Evolutionary conservation across 2,329 filamentous ascomycete species (phyloP).

Genomic region (Fusarium torreyae): DNA sequence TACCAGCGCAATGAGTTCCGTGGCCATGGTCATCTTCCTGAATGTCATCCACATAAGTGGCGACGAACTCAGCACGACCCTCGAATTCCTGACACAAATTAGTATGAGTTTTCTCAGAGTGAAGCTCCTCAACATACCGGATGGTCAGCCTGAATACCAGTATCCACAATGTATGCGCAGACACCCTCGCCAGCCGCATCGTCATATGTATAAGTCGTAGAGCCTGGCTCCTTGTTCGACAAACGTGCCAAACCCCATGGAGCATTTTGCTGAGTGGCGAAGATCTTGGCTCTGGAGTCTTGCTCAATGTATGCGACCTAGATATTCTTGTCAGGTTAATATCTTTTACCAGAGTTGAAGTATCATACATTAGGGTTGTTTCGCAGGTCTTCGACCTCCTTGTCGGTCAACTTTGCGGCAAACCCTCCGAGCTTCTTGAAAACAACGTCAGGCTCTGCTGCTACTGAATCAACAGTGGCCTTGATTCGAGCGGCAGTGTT

Average conservation of each 20-base stretch:
- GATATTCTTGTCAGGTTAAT: fast-evolving
- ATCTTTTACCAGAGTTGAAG: fast-evolving
- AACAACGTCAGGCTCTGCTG: slow-evolving; percentile 12
- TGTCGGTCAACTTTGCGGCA: neutral
- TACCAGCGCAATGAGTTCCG: slow-evolving; percentile 10
- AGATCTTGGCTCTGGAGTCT: slow-evolving; percentile 16
- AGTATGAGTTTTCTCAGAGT: fast-evolving
- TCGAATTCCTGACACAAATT: neutral
- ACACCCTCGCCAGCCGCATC: neutral
- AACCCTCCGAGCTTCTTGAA: slow-evolving; percentile 14
- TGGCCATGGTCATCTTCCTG: slow-evolving; percentile 3
- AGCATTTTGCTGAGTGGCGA: neutral
- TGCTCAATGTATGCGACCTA: slow-evolving; percentile 21
- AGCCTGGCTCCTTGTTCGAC: slow-evolving; percentile 8
- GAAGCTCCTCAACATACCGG: neutral
- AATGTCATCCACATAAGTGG: slow-evolving; percentile 12
- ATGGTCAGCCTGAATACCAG: neutral
- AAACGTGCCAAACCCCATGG: slow-evolving; percentile 18
- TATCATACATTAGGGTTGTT: slow-evolving; percentile 8
- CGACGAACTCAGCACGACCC: slow-evolving; percentile 17
- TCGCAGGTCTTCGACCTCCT: slow-evolving; percentile 12
- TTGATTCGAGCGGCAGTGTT: neutral
- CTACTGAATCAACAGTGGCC: neutral
- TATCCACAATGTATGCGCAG: slow-evolving; percentile 27
- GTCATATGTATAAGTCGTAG: slow-evolving; percentile 7